Evolutionary conservation across 768 basidiomycete genomes (phyloP).

Genomic region (Suillus hirtellus): DNA sequence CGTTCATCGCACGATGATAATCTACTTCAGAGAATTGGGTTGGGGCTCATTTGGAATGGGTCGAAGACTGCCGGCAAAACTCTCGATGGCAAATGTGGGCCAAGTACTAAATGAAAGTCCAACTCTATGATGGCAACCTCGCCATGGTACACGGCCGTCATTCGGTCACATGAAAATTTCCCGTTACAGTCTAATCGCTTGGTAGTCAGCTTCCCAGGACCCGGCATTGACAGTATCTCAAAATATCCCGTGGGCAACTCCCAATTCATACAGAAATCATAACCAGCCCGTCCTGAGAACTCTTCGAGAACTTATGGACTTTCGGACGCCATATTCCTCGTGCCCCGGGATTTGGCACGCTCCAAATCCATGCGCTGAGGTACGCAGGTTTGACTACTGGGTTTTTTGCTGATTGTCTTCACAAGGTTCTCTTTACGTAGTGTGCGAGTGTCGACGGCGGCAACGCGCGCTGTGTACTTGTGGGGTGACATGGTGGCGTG

Average conservation of each 20-base stretch:
- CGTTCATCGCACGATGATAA: not conserved
- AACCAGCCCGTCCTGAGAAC: not conserved
- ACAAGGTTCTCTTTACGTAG: not conserved
- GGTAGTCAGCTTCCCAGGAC: conserved; percentile 1
- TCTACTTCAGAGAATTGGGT: not conserved
- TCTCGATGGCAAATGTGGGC: not conserved
- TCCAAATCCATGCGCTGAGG: not conserved
- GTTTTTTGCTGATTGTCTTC: not conserved
- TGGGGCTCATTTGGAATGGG: not conserved
- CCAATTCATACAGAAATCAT: not conserved
- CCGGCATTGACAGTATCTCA: not conserved
- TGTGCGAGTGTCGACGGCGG: not conserved
- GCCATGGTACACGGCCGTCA: no score
- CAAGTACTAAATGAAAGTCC: not conserved
- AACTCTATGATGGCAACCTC: not conserved
- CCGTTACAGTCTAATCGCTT: not conserved
- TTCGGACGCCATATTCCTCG: not conserved
- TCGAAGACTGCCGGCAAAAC: not conserved
- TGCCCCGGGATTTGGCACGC: not conserved
- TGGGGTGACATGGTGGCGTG: not conserved
- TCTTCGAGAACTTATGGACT: not conserved
- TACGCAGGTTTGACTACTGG: not conserved
- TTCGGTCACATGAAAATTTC: not conserved
- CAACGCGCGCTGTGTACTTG: not conserved
- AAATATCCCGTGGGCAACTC: not conserved